Evolutionary conservation across 139 green algal species (phyloP), one percentile per base, ranked within the genome.

Genomic region (Marvania coccoides): DNA sequence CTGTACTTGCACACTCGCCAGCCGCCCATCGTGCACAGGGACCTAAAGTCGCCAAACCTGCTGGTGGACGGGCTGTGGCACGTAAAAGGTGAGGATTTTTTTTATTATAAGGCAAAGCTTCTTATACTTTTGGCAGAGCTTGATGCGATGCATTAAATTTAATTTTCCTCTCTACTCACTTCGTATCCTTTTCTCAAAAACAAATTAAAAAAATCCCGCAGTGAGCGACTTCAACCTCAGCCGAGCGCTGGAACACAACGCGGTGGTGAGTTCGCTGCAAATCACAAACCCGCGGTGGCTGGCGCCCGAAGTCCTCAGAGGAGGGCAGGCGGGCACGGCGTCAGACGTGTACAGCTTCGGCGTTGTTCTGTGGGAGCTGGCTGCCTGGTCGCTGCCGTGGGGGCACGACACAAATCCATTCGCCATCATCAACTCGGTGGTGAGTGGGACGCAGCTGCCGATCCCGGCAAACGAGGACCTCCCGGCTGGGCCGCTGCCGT

Each of bases 361-460:
- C 35, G 69, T 82, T 46, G 80, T 87, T 40, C 62, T 87, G 60
- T 86, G 80, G 77, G 78, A 86, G 71, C 65, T 86, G 37, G 5
- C 65, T 9, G 78, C 74, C 10, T 81, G 72, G 78, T 51, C 72
- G 40, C 56, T 81, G 58, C 80, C 80, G 6, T 86, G 37, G 28
- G 24, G 40, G 6, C 29, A 10, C 8, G 19, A 67, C 10, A 45
- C 23, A 5, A 69, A 69, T 29, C 61, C 40, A 46, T 58, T 60
- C 14, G 42, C 55, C 42, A 75, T 75, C 51, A 75, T 70, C 6
- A 66, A 54, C 13, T 24, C 47, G 31, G 55, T 76, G 28, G 28
- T 45, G 4, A 36, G 28, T 42, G 13, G 36, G 28, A 30, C 58
- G 6, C 29, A 35, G 4, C 47, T 75, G 35, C 15, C 51, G 28